Conservation (phyloP, 208 protist genomes). For the Lotmaria passim region DNA sequence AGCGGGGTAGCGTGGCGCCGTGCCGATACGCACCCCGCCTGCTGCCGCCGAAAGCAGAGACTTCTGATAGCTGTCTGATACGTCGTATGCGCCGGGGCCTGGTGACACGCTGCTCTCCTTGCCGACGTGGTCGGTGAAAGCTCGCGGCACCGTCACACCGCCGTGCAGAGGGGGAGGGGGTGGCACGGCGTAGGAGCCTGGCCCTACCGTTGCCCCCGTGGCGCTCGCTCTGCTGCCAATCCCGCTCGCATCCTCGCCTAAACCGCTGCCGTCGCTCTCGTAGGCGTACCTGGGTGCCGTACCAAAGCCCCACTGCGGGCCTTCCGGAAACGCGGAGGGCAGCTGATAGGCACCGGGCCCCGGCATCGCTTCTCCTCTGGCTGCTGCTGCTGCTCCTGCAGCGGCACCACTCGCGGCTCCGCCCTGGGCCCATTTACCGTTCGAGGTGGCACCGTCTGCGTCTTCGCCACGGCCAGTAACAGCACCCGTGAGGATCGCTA, state of each 20-base stretch:
- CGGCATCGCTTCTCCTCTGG: too few species aligned
- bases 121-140: not conserved
- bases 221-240: too few species aligned
- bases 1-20: constrained; percentile 12
- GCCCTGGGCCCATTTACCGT: not conserved
- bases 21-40: constrained; percentile 27
- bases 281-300: constrained; percentile 2
- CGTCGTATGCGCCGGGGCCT: constrained; percentile 31
- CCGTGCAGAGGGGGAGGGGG: constrained; percentile 21
- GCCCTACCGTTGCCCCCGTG: constrained; percentile 1
- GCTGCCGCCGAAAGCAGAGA: not conserved
- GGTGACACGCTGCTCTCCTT: not conserved
- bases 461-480: too few species aligned
- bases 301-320: constrained; percentile 37
- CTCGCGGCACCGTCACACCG: constrained; percentile 21
- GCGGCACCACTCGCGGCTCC: not conserved
- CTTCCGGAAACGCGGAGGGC: constrained; percentile 27
- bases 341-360: constrained; percentile 33
- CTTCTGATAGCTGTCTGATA: not conserved
- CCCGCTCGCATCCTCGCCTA: not conserved
- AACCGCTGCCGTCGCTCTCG: not conserved
- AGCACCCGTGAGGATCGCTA: not conserved
- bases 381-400: not conserved
- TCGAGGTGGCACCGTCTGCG: not conserved
- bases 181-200: constrained; percentile 19